Conservation (phyloP, 345 rosid genomes). For the Cochlearia excelsa region DNA sequence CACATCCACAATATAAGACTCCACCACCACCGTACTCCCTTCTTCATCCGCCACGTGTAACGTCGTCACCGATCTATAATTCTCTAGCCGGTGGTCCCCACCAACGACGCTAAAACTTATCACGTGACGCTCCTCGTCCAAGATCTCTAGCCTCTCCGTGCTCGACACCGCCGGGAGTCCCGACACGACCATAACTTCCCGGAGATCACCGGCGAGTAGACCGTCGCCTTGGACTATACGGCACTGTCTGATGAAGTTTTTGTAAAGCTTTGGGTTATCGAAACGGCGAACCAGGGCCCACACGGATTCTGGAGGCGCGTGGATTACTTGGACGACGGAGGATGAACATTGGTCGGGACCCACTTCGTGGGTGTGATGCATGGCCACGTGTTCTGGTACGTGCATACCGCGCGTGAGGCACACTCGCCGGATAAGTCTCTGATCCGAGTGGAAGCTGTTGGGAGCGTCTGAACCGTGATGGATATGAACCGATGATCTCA, state of each 20-base stretch:
- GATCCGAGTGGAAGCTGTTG: slow-evolving; percentile 30
- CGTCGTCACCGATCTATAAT: slow-evolving; percentile 76
- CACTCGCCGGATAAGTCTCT: slow-evolving; percentile 25
- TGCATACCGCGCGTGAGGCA: slow-evolving; percentile 36
- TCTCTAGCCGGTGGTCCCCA: too few relatives aligned
- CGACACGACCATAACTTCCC: slow-evolving; percentile 74
- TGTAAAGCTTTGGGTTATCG: slow-evolving; percentile 80
- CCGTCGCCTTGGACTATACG: slow-evolving; percentile 70
- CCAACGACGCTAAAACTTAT: too few relatives aligned
- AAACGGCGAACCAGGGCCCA: slow-evolving; percentile 84
- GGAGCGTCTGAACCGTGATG: slow-evolving; percentile 34
- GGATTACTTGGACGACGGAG: slow-evolving; percentile 55
- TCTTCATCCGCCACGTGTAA: slow-evolving; percentile 50
- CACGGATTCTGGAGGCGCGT: slow-evolving; percentile 59
- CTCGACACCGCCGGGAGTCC: slow-evolving; percentile 79
- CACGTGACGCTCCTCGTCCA: slow-evolving; percentile 83
- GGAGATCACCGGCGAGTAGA: slow-evolving; percentile 53
- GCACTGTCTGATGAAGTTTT: slow-evolving; percentile 76
- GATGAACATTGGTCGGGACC: slow-evolving; percentile 71
- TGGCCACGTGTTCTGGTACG: slow-evolving; percentile 52
- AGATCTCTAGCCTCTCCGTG: slow-evolving; percentile 78
- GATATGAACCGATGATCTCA: slow-evolving; percentile 64
- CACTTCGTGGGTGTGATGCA: slow-evolving; percentile 48
- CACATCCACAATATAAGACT: slow-evolving; percentile 76
- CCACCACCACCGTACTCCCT: slow-evolving; percentile 65